A percentile compares a stretch with the other conserved stretches of the same genome.
Evolutionary conservation across 1,284 basidiomycete genomes (phyloP).

Genomic region (Sporisorium reilianum): DNA sequence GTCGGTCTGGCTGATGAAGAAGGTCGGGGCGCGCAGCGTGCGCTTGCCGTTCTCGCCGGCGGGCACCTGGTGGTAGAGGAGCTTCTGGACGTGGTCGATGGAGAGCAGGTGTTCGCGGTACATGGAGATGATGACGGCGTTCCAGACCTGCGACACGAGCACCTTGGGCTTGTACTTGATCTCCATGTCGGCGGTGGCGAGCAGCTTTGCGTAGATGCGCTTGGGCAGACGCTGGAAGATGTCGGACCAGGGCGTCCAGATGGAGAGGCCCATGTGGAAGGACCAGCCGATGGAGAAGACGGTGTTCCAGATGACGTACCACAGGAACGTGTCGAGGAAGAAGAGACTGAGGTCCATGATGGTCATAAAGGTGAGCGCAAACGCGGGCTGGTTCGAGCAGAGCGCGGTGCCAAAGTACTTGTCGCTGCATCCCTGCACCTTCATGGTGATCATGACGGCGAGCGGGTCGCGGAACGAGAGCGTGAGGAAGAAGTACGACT

Average conservation of each 20-base stretch:
- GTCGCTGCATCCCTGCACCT: constrained; percentile 66
- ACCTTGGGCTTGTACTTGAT: constrained; percentile 70
- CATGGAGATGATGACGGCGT: constrained; percentile 70
- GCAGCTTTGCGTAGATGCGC: constrained; percentile 69
- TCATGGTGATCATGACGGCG: constrained; percentile 68
- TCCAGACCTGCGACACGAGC: constrained; percentile 69
- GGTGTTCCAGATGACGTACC: constrained; percentile 70
- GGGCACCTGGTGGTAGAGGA: constrained; percentile 69
- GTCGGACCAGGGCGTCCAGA: constrained; percentile 69
- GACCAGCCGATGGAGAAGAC: constrained; percentile 69
- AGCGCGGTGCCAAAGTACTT: constrained; percentile 67
- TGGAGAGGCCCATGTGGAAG: constrained; percentile 68
- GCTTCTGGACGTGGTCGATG: constrained; percentile 69
- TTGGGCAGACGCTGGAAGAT: constrained; percentile 69
- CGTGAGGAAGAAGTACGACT: constrained; percentile 69
- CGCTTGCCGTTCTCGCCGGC: constrained; percentile 68
- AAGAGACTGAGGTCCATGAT: constrained; percentile 69
- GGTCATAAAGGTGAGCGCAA: constrained; percentile 67
- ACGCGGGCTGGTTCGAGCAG: constrained; percentile 67
- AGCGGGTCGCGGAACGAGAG: constrained; percentile 69
- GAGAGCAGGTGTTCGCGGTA: constrained; percentile 69
- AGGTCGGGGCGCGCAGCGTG: constrained; percentile 68
- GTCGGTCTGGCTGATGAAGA: constrained; percentile 69
- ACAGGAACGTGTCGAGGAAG: constrained; percentile 69
- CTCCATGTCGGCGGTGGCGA: constrained; percentile 69